Percentiles rank a stretch among this genome's conserved stretches.
Conservation (phyloP, 306 rosid genomes). For the Fragaria vesca region DNA sequence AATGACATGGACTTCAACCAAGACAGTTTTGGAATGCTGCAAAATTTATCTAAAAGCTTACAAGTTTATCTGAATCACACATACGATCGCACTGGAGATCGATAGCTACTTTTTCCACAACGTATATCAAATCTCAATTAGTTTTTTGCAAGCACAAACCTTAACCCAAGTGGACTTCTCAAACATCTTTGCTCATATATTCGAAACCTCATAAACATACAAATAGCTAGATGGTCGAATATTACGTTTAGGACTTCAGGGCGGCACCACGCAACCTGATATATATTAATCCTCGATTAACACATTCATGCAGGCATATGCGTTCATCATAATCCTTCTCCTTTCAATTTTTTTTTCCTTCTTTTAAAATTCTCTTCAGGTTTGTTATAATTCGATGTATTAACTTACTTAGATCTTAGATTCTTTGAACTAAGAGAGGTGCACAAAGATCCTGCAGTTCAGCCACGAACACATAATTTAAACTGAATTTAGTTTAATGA, state of each 20-base stretch:
- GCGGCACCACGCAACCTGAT: not conserved
- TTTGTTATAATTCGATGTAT: not conserved
- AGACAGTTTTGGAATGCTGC: constrained; percentile 5
- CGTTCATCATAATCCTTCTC: not conserved
- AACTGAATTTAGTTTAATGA: not conserved
- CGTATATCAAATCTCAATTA: too few relatives aligned
- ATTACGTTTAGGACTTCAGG: not conserved
- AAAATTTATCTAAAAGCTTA: not conserved
- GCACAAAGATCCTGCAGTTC: not conserved
- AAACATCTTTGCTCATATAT: not conserved
- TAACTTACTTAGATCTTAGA: not conserved
- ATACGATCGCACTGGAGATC: constrained; percentile 23
- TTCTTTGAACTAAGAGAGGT: not conserved
- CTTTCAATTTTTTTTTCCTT: not conserved
- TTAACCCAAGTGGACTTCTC: not conserved
- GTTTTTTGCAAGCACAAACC: too few relatives aligned
- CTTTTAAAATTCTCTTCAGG: not conserved
- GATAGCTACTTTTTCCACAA: not conserved
- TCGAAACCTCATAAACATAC: not conserved
- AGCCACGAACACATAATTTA: not conserved
- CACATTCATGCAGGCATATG: not conserved
- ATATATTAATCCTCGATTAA: not conserved
- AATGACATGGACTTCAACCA: constrained; percentile 32
- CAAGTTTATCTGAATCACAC: constrained; percentile 13
- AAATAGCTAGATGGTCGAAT: not conserved